Conservation (phyloP, 228 moss, liverwort and hornwort genomes). For the Sphagnum fallax region DNA sequence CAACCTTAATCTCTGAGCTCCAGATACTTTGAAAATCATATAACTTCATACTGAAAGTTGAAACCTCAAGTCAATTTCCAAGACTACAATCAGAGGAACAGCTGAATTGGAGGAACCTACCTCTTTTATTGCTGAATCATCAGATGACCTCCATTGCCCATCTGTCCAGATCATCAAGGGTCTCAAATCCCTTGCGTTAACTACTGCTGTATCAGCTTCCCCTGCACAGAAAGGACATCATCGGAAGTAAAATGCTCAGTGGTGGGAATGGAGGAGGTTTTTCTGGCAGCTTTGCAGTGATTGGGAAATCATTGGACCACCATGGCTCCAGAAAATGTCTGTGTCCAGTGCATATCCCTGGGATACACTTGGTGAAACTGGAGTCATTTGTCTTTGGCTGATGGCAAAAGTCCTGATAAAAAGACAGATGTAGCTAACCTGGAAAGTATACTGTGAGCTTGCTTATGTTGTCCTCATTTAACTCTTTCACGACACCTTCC, state of each 20-base stretch:
- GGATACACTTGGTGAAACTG: no score
- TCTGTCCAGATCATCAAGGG: slow-evolving; percentile 74
- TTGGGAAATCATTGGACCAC: no score
- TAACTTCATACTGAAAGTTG: no score
- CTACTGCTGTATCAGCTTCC: slow-evolving; percentile 51
- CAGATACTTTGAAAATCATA: no score
- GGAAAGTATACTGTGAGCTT: slow-evolving; percentile 85
- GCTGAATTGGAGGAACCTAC: neutral
- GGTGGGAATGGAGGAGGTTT: no score
- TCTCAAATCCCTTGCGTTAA: slow-evolving; percentile 67
- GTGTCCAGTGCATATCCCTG: no score
- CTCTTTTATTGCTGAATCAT: slow-evolving; percentile 28
- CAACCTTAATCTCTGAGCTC: no score
- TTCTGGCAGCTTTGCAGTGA: no score
- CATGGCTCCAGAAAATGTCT: no score
- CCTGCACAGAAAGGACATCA: slow-evolving; percentile 20
- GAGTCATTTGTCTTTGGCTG: no score
- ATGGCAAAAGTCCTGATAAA: no score
- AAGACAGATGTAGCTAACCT: slow-evolving; percentile 28
- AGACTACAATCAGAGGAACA: slow-evolving; percentile 1
- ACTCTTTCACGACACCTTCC: slow-evolving; percentile 77
- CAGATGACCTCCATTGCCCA: slow-evolving; percentile 70
- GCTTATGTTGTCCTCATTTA: slow-evolving; percentile 64
- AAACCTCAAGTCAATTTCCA: neutral
- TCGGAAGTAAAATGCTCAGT: no score